phyloP scores from a whole-genome alignment of 78 protist species.

The Dictyostelium brefeldianum region DNA sequence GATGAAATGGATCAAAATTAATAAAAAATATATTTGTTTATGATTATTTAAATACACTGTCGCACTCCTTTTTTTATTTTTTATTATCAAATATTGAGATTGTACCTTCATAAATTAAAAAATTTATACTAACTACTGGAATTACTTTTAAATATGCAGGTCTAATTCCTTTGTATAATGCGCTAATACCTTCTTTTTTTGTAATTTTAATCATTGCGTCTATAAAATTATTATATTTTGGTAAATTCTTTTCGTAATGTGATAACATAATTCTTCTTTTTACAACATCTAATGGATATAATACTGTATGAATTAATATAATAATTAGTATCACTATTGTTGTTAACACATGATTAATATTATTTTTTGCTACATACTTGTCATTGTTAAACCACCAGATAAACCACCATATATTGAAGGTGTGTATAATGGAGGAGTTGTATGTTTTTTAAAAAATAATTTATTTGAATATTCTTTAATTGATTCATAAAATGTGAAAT shows the following conservation, averaged over 20 bases:
- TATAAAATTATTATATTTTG: constrained; percentile 26
- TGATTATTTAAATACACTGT: background rate
- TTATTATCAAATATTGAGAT: constrained; percentile 13
- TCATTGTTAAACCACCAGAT: constrained; percentile 65
- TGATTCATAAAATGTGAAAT: constrained; percentile 58
- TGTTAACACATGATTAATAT: too few relatives aligned
- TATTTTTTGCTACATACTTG: too few relatives aligned
- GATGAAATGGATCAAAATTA: background rate
- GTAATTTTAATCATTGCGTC: constrained; percentile 22
- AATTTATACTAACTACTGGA: constrained; percentile 67
- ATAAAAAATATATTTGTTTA: background rate
- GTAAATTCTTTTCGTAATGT: background rate
- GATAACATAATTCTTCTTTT: constrained; percentile 72
- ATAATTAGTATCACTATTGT: too few relatives aligned
- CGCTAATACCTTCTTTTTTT: constrained; percentile 38
- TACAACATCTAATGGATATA: constrained; percentile 74
- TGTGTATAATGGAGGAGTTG: constrained; percentile 42
- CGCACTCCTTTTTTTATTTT: background rate
- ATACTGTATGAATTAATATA: too few relatives aligned
- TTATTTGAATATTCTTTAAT: constrained; percentile 10
- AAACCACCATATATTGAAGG: constrained; percentile 62
- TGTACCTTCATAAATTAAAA: constrained; percentile 34
- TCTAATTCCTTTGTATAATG: constrained; percentile 60
- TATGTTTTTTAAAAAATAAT: background rate
- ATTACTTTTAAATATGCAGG: constrained; percentile 74